Evolutionary conservation across 192 early-diverging fungal species (phyloP).

Genomic region (Backusella psychrophila): DNA sequence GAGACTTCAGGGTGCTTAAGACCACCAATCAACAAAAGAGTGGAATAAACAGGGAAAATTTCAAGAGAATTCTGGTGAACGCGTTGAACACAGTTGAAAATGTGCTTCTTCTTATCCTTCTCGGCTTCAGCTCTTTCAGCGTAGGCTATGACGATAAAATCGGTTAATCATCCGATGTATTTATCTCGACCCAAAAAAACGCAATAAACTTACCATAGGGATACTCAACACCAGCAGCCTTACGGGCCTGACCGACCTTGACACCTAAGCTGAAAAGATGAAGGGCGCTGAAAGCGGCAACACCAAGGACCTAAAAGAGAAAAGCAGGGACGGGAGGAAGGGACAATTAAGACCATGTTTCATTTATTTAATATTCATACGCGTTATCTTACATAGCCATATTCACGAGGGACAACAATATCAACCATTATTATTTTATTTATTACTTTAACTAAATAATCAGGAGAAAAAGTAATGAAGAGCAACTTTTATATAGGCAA

Average conservation of each 20-base stretch:
- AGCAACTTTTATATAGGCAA: background rate
- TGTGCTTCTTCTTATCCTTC: constrained; percentile 58
- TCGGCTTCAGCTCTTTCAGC: constrained; percentile 58
- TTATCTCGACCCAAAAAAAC: background rate
- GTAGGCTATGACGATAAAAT: constrained; percentile 42
- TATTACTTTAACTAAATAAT: background rate
- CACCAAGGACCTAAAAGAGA: constrained; percentile 15
- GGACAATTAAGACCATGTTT: background rate
- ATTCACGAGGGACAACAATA: constrained; percentile 46
- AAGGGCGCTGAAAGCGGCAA: background rate
- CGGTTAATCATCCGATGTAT: background rate
- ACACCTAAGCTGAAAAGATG: background rate
- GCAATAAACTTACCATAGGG: constrained; percentile 53
- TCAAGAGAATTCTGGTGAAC: constrained; percentile 70
- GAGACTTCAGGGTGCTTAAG: constrained; percentile 53
- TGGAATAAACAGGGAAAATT: constrained; percentile 50
- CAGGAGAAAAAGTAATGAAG: background rate
- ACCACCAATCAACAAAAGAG: constrained; percentile 50
- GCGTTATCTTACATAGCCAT: constrained; percentile 53
- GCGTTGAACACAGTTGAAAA: constrained; percentile 74
- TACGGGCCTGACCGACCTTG: constrained; percentile 55
- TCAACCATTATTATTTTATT: constrained; percentile 28
- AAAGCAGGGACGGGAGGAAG: background rate
- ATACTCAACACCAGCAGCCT: constrained; percentile 60
- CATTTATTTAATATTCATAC: background rate